A percentile compares a stretch with the other conserved stretches of the same genome.
Conservation (phyloP, 1,139 yeast genomes). For the Taiozyma onychis region DNA sequence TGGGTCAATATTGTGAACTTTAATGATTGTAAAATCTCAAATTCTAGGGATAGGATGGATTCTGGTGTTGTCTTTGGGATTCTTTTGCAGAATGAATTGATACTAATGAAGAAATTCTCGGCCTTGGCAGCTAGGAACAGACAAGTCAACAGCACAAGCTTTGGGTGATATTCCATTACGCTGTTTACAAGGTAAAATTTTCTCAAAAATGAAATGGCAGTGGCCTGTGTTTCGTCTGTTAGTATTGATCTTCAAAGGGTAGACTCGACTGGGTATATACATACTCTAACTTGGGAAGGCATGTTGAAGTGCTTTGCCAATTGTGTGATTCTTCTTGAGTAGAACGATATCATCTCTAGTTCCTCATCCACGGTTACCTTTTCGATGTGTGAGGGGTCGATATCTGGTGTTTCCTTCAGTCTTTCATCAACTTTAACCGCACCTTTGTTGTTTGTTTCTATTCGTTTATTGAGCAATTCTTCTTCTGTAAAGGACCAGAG, state of each 20-base stretch:
- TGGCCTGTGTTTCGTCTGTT: slow-evolving; percentile 39
- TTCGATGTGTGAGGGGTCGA: slow-evolving; percentile 37
- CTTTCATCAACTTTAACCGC: slow-evolving; percentile 33
- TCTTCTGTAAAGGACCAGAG: slow-evolving; percentile 76
- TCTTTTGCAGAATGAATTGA: slow-evolving; percentile 70
- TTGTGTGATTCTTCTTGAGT: slow-evolving; percentile 65
- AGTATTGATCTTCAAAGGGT: neutral
- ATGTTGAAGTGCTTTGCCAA: slow-evolving; percentile 49
- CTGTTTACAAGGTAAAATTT: slow-evolving; percentile 76
- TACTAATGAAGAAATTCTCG: slow-evolving; percentile 84
- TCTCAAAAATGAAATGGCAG: slow-evolving; percentile 79
- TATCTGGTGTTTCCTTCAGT: slow-evolving; percentile 29
- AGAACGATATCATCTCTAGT: slow-evolving; percentile 55
- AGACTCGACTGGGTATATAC: neutral
- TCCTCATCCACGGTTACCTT: slow-evolving; percentile 67
- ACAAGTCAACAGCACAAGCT: slow-evolving; percentile 75
- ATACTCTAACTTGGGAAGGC: slow-evolving; percentile 52
- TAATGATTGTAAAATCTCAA: slow-evolving; percentile 64
- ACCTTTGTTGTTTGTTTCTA: slow-evolving; percentile 50
- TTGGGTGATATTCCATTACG: slow-evolving; percentile 85
- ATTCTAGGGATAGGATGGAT: slow-evolving; percentile 74
- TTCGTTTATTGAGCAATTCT: slow-evolving; percentile 43
- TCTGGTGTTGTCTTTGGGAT: slow-evolving; percentile 59
- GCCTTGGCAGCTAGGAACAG: slow-evolving; percentile 89
- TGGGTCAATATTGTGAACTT: slow-evolving; percentile 79